phyloP scores from a whole-genome alignment of 306 rosid genomes.

The Prosopis cineraria region DNA sequence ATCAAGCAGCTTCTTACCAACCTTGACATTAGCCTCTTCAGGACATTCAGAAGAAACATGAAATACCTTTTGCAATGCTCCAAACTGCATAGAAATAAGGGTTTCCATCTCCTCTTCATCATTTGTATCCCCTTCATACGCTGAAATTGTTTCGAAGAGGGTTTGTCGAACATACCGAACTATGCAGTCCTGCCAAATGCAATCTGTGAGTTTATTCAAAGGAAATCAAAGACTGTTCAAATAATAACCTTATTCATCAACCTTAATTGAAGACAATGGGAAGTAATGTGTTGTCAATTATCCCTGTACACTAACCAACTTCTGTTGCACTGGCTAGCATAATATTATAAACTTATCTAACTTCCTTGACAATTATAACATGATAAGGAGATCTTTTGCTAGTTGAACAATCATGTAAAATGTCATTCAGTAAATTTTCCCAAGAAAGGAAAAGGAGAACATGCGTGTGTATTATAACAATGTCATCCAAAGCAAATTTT shows the following conservation, averaged over 20 bases:
- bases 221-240: no score
- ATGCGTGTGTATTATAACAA: neutral
- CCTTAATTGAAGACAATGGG: neutral
- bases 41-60: slow-evolving; percentile 45
- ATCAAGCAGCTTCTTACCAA: slow-evolving; percentile 65
- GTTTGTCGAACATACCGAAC: slow-evolving; percentile 61
- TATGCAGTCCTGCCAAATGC: slow-evolving; percentile 54
- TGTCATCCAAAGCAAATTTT: neutral
- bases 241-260: neutral
- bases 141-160: slow-evolving; percentile 58
- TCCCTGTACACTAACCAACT: neutral
- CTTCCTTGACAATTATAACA: neutral
- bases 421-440: neutral
- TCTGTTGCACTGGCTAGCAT: neutral
- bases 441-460: neutral
- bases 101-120: slow-evolving; percentile 46
- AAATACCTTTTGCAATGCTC: slow-evolving; percentile 53
- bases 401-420: neutral
- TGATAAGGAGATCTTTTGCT: neutral
- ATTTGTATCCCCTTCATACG: slow-evolving; percentile 50
- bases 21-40: slow-evolving; percentile 50
- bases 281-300: neutral
- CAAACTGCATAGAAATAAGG: slow-evolving; percentile 56
- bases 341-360: no score
- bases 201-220: neutral